Evolutionary conservation across 2,329 filamentous ascomycete genomes (phyloP), one percentile per base, ranked within the genome.

Genomic region (Hypoxylon sp.): DNA sequence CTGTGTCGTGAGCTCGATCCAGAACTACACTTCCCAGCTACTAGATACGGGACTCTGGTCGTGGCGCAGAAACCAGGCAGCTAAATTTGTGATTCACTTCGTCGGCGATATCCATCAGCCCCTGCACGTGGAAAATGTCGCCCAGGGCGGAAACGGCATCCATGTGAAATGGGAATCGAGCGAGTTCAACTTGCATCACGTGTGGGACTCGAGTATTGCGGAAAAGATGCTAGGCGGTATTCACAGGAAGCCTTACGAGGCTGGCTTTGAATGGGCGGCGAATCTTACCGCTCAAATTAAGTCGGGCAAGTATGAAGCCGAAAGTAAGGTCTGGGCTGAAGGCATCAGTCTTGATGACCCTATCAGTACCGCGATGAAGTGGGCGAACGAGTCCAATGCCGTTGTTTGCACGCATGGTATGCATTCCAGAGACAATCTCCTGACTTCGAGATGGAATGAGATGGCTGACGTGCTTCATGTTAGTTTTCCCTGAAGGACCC

Each of bases 161-260:
- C 77, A 82, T 13, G 91, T 93, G 1, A 81, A 80, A 14, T 93
- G 89, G 79, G 82, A 88, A 25, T 84, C 84, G 2, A 77, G 79
- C 30, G 78, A 82, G 28, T 83, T 86, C 60, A 93, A 93, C 75
- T 83, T 93, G 45, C 91, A 93, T 75, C 85, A 90, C 63, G 87
- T 93, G 14, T 93, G 91, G 91, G 91, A 93, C 75, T 88, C 86
- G 58, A 87, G 85, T 71, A 93, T 93, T 68, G 85, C 88, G 0
- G 89, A 91, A 79, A 87, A 89, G 74, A 79, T 87, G 73, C 81
- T 90, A 1, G 89, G 89, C 2, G 87, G 84, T n/a, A 76, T 81
- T 46, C 79, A 81, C 41, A 79, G 86, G 75, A 77, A 82, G 79
- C 77, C 85, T 0, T 87, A 85, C 64, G 76, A 78, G 4, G 80